These are phyloP conservation scores for Setomelanomma holmii DNA, from an alignment of 2,329 filamentous ascomycete genomes.

Conservation along the genomic window DNA sequence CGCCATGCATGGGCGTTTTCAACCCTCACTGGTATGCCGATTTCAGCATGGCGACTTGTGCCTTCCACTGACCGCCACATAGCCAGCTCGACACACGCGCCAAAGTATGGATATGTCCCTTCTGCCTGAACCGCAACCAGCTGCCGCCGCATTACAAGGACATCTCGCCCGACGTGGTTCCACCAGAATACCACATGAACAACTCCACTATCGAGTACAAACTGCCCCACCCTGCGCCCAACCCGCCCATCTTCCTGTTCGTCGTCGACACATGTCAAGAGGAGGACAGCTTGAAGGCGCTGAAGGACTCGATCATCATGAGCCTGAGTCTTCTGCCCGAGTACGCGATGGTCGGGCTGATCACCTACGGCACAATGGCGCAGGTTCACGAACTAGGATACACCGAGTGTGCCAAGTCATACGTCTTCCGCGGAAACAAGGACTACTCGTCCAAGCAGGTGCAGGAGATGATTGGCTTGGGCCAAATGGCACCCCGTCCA, in stretches of 20 bases:
- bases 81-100: conserved; percentile 86
- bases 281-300: conserved; percentile 80
- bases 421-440: conserved; percentile 97
- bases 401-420: conserved; percentile 96
- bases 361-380: conserved; percentile 93
- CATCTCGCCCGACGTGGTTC: conserved; percentile 82
- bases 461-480: conserved; percentile 96
- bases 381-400: conserved; percentile 99
- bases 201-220: conserved; percentile 93
- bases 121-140: conserved; percentile 83
- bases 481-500: conserved; percentile 75
- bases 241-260: conserved; percentile 84
- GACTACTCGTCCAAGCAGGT: conserved; percentile 98
- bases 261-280: conserved; percentile 90
- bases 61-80: conserved; percentile 19
- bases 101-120: conserved; percentile 87
- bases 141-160: conserved; percentile 89
- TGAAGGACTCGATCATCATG: conserved; percentile 88
- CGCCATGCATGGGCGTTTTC: conserved; percentile 91
- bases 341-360: conserved; percentile 80
- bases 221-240: conserved; percentile 81
- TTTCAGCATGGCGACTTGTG: background rate
- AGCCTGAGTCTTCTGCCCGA: conserved; percentile 82
- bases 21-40: conserved; percentile 96
- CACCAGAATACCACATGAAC: conserved; percentile 79